Evolutionary conservation across 2,329 filamentous ascomycete species (phyloP).

Genomic region (Apiospora pterosperma): DNA sequence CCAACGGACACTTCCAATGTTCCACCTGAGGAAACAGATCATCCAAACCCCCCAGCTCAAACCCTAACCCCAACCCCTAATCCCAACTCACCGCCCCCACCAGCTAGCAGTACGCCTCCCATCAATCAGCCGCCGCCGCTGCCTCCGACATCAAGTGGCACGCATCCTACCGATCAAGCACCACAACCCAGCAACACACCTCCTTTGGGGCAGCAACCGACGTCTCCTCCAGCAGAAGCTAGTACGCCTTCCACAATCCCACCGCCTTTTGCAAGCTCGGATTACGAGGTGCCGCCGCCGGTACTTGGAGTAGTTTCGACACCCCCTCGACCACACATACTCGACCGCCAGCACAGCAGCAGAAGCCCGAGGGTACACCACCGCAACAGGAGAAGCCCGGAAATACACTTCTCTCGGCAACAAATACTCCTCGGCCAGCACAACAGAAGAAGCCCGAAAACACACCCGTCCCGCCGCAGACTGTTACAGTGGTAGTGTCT

Average conservation of each 20-base stretch:
- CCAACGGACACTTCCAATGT: background rate
- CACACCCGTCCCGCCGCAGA: background rate
- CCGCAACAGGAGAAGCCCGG: background rate
- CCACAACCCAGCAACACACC: too few species aligned
- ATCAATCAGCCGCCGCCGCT: background rate
- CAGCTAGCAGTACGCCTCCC: background rate
- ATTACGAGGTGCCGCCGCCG: background rate
- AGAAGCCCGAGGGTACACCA: background rate
- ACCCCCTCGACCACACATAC: background rate
- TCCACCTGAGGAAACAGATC: background rate
- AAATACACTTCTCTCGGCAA: too few species aligned
- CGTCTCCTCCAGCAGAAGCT: background rate
- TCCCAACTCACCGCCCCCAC: background rate
- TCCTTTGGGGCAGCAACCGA: background rate
- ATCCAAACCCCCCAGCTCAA: background rate
- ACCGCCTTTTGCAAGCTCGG: background rate
- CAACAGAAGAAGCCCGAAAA: background rate
- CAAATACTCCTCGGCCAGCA: background rate
- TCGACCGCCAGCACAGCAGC: background rate
- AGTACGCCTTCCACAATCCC: background rate
- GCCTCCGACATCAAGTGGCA: background rate
- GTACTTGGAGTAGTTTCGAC: background rate
- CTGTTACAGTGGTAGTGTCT: background rate
- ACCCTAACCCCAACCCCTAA: background rate
- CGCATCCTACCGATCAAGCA: background rate